Conservation (phyloP, 345 rosid genomes). For the Lumnitzera littorea region DNA sequence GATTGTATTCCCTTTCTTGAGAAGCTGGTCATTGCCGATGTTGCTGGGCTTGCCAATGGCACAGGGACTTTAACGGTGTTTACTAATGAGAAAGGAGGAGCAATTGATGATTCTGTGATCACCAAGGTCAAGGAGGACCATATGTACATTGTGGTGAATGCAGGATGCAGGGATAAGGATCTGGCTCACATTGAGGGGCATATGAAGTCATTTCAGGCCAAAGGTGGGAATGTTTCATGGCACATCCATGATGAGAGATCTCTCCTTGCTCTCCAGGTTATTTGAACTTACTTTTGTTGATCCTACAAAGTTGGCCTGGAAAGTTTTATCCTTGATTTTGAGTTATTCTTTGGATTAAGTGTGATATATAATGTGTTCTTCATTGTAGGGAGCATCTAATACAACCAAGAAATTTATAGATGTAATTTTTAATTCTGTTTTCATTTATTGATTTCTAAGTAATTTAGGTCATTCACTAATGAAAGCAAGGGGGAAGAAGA, state of each 20-base stretch:
- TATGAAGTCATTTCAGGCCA: slow-evolving; percentile 84
- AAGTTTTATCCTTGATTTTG: background rate
- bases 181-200: slow-evolving; percentile 94
- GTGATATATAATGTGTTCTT: too few species aligned
- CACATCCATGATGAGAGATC: slow-evolving; percentile 98
- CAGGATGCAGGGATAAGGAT: slow-evolving; percentile 99
- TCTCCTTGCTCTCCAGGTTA: slow-evolving; percentile 95
- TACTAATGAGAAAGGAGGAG: slow-evolving; percentile 92
- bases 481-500: too few species aligned
- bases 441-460: too few species aligned
- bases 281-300: background rate
- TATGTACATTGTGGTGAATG: slow-evolving; percentile 92
- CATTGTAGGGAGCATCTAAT: too few species aligned
- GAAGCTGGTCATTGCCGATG: slow-evolving; percentile 92
- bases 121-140: slow-evolving; percentile 77
- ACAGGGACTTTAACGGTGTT: slow-evolving; percentile 88
- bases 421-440: too few species aligned
- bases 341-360: too few species aligned
- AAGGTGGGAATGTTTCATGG: slow-evolving; percentile 96
- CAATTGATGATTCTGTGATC: slow-evolving; percentile 93
- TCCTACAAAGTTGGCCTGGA: too few species aligned
- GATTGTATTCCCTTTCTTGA: slow-evolving; percentile 82
- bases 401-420: too few species aligned
- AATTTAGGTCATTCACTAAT: too few species aligned
- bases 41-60: slow-evolving; percentile 77